Evolutionary conservation across 805 yeast species (phyloP).

Genomic region (Candida arabinofermentans): DNA sequence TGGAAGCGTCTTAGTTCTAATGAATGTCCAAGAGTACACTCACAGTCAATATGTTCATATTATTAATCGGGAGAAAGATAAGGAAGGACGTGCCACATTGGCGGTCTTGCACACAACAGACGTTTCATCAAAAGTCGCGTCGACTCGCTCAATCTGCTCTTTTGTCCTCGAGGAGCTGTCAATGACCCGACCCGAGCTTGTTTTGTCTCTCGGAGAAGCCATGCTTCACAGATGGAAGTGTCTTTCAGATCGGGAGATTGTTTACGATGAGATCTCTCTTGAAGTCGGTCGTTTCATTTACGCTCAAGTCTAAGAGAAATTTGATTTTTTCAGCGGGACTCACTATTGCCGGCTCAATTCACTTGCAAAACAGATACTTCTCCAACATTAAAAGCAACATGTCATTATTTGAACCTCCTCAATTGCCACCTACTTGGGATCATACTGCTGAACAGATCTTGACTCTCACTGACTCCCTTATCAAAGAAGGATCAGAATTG

Average conservation of each 20-base stretch:
- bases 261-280: neutral
- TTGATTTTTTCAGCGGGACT: neutral
- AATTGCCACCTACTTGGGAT: slow-evolving; percentile 53
- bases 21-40: no score
- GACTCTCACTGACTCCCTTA: slow-evolving; percentile 39
- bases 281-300: neutral
- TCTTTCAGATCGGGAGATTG: no score
- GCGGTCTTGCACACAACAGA: no score
- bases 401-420: slow-evolving; percentile 24
- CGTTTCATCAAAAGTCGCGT: no score
- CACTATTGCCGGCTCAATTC: slow-evolving; percentile 1
- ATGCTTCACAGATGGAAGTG: no score
- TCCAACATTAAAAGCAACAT: neutral
- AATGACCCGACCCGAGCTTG: no score
- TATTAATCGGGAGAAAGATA: no score
- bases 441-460: slow-evolving; percentile 49
- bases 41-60: no score
- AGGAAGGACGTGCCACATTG: no score
- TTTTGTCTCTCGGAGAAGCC: neutral
- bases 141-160: no score
- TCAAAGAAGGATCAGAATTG: slow-evolving; percentile 39
- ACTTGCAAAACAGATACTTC: slow-evolving; percentile 2
- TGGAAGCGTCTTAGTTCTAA: no score
- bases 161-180: no score
- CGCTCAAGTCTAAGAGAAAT: neutral